Evolutionary conservation across 2,329 filamentous ascomycete genomes (phyloP), one percentile per base, ranked within the genome.

Genomic region (Talaromyces sp.): DNA sequence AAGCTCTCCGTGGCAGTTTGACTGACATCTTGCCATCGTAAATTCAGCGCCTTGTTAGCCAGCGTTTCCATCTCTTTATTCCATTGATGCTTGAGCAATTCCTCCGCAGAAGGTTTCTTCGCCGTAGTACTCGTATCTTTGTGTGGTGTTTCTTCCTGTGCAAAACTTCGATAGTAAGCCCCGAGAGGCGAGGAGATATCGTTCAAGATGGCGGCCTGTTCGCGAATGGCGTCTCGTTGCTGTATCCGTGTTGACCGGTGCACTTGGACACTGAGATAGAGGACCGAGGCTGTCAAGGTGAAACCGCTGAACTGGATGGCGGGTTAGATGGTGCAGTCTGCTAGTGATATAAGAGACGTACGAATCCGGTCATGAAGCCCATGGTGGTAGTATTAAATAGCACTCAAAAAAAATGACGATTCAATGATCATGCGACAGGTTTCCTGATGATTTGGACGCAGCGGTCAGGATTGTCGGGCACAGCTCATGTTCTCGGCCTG

Each of bases 291-390:
- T 54, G 89, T 92, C 62, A 93, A 80, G 65, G 89, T 88, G 59
- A 91, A 84, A 66, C 90, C 89, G 70, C 89, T 87, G 65, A 88
- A 85, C 89, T 92, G 65, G 61, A 53, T 29, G 19, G 21, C 57
- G 27, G 24, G n/a, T 60, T 38, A 54, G 56, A 55, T 19, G 29
- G 19, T n/a, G 21, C 12, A 38, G 41, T 21, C n/a, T 10, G 10
- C 14, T 17, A 19, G 14, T 24, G 43, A 17, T 35, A 35, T 29
- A 24, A 11, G 43, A 57, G 57, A 79, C 87, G 65, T 82, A 92
- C 89, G 73, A 92, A 89, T 67, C 89, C 89, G 48, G 85, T 82
- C 65, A 84, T 82, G 80, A 91, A 90, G 70, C 88, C 88, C 88
- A 91, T 91, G 66, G 61, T 71, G 54, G 50, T 17, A 29, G 11